Base-by-base conservation (phyloP, 1,284 basidiomycete genomes). In the Bondarzewia mesenterica region DNA sequence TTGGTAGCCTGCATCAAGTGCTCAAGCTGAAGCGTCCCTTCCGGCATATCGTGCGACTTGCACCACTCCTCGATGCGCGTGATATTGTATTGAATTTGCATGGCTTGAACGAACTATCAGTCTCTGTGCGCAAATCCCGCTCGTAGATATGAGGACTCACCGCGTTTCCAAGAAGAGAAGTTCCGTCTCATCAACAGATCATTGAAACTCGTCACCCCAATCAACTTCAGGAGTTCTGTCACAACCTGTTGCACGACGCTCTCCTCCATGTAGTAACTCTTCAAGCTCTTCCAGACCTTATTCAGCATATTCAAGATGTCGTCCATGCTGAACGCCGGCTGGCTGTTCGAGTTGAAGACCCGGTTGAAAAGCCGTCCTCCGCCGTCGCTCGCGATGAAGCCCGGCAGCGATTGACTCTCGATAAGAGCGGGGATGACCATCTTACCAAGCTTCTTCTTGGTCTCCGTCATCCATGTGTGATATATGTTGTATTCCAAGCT, bases 1-100 rank as follows among this genome's bases (percentile, higher is more conserved):
- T 99, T 99, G 59, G 96, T 98, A 38, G 96, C 95, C 70, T 99
- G 96, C 91, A 98, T 96, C 67, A 99, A 80, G 66, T 99, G 95
- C 70, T 99, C 96, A 46, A 99, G 76, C 65, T 99, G 96, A 32
- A 99, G 75, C 12, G 93, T 93, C 18, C 96, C 96, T 64, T 99
- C 96, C 1, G 96, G 96, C 93, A 99, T 97, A 65, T 97, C 94
- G 60, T 94, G 91, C 16, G 91, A 92, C 70, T 94, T 95, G 74
- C 91, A 93, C 92, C 93, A 90, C 68, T 95, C 91, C 64, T 99
- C 96, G 60, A 99, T 93, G 38, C 96, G 84, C 39, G 93, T 97
- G 63, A 97, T 95, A 64, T 97, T 97, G 69, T 98, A 97, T 63
- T 98, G 94, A 51, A 97, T 97, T 77, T 97, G 94, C 94, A 98